A percentile compares a stretch with the other conserved stretches of the same genome.
phyloP scores from a whole-genome alignment of 1,139 yeast species.

The Casaregolazyma suthepensis region DNA sequence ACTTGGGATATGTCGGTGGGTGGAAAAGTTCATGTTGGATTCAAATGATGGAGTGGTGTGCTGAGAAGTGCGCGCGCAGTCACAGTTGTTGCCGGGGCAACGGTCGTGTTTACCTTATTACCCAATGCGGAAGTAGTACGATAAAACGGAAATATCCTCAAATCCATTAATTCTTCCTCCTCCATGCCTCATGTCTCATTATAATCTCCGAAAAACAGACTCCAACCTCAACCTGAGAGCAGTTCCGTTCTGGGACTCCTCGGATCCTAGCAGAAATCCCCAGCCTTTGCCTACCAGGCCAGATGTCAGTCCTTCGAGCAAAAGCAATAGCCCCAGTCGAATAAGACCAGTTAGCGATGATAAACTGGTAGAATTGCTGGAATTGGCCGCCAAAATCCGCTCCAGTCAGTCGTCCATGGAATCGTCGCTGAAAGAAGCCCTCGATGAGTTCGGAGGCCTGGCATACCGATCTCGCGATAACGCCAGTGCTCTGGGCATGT shows the following conservation, averaged over 20 bases:
- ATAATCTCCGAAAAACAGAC: conserved; percentile 12
- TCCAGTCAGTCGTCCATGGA: conserved; percentile 30
- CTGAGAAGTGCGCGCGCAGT: conserved; percentile 1
- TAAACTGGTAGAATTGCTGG: conserved; percentile 28
- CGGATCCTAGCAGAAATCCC: conserved; percentile 36
- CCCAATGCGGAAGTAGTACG: conserved; percentile 4
- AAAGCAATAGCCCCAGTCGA: conserved; percentile 21
- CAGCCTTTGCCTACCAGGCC: conserved; percentile 35
- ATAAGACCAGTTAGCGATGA: conserved; percentile 27
- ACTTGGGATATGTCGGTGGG: conserved; percentile 3
- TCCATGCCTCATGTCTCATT: conserved; percentile 8
- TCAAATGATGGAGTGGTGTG: conserved; percentile 7
- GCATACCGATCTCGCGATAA: conserved; percentile 40
- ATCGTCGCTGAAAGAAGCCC: conserved; percentile 35
- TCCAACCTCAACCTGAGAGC: conserved; percentile 13
- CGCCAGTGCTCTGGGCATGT: conserved; percentile 35
- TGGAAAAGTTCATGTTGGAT: conserved; percentile 7
- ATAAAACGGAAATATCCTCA: no score
- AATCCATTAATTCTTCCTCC: background rate
- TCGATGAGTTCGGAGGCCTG: conserved; percentile 36
- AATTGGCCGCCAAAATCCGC: conserved; percentile 27
- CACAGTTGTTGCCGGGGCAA: background rate
- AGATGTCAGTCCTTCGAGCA: conserved; percentile 21
- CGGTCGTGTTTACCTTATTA: background rate
- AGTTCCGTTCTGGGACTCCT: conserved; percentile 32